Percentiles rank a stretch among this genome's conserved stretches.
phyloP scores from a whole-genome alignment of 805 yeast species.

The Lipomyces yamanashiensis region DNA sequence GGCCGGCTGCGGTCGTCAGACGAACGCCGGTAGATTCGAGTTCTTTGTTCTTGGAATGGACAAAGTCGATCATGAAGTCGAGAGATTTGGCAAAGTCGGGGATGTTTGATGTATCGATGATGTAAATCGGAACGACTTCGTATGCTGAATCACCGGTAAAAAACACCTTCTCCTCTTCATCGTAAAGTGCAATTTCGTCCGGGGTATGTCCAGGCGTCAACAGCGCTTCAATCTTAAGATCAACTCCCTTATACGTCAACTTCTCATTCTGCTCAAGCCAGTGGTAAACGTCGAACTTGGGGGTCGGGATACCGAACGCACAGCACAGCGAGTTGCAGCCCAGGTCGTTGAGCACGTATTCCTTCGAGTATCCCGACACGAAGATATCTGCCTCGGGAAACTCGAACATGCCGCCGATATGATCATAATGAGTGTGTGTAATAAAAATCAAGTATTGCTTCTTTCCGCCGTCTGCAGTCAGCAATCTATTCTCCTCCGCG shows the following conservation, averaged over 20 bases:
- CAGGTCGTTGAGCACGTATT: constrained; percentile 32
- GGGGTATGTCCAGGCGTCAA: constrained; percentile 35
- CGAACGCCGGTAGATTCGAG: constrained; percentile 20
- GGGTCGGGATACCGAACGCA: constrained; percentile 32
- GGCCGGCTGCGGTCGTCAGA: constrained; percentile 30
- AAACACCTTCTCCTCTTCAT: constrained; percentile 31
- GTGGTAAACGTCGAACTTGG: constrained; percentile 30
- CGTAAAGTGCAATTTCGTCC: constrained; percentile 34
- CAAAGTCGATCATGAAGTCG: constrained; percentile 25
- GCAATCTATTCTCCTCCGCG: constrained; percentile 17
- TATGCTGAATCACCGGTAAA: constrained; percentile 32
- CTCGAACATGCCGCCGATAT: constrained; percentile 32
- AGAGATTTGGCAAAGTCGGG: constrained; percentile 25
- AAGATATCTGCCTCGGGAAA: constrained; percentile 30
- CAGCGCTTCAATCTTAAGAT: constrained; percentile 27
- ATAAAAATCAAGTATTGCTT: constrained; percentile 33
- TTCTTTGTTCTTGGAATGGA: constrained; percentile 23
- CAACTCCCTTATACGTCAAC: constrained; percentile 25
- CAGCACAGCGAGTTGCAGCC: constrained; percentile 36
- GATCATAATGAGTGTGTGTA: constrained; percentile 35
- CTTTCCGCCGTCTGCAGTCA: constrained; percentile 22
- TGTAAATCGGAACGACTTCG: constrained; percentile 30
- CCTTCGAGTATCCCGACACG: constrained; percentile 30
- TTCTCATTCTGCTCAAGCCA: constrained; percentile 35
- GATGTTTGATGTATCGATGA: constrained; percentile 33